Evolutionary conservation across 108 stramenopile genomes (phyloP).

Genomic region (Skeletonema potamos): DNA sequence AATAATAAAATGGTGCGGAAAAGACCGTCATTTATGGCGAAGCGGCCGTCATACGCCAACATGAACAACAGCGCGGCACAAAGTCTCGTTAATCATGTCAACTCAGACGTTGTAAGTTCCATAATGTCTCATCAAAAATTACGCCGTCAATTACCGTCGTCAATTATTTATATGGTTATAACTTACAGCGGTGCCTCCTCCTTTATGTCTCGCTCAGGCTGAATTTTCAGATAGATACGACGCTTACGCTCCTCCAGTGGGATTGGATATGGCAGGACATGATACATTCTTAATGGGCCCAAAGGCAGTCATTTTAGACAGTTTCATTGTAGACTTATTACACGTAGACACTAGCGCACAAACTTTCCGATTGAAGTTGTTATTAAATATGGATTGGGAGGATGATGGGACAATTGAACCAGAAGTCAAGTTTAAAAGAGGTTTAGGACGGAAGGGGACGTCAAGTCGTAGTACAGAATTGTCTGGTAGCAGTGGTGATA

Average conservation of each 20-base stretch:
- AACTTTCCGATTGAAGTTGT: slow-evolving; percentile 27
- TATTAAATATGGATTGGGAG: slow-evolving; percentile 41
- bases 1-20: not conserved
- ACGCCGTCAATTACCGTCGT: too few species aligned
- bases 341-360: slow-evolving; percentile 37
- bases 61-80: not conserved
- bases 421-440: slow-evolving; percentile 26
- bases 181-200: too few species aligned
- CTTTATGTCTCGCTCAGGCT: not conserved
- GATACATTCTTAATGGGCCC: slow-evolving; percentile 34
- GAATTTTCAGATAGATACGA: slow-evolving; percentile 20
- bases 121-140: not conserved
- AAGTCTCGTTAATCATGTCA: not conserved
- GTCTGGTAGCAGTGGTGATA: not conserved
- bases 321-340: slow-evolving; percentile 35
- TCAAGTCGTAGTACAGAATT: not conserved
- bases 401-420: slow-evolving; percentile 44
- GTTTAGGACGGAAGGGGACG: not conserved
- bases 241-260: slow-evolving; percentile 13
- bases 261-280: slow-evolving; percentile 38
- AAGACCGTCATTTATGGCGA: not conserved
- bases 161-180: too few species aligned
- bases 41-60: not conserved
- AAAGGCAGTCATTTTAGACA: slow-evolving; percentile 31
- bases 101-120: not conserved